Evolutionary conservation across 108 stramenopile genomes (phyloP), one percentile per base, ranked within the genome.

Genomic region (Conticribra guillardii): DNA sequence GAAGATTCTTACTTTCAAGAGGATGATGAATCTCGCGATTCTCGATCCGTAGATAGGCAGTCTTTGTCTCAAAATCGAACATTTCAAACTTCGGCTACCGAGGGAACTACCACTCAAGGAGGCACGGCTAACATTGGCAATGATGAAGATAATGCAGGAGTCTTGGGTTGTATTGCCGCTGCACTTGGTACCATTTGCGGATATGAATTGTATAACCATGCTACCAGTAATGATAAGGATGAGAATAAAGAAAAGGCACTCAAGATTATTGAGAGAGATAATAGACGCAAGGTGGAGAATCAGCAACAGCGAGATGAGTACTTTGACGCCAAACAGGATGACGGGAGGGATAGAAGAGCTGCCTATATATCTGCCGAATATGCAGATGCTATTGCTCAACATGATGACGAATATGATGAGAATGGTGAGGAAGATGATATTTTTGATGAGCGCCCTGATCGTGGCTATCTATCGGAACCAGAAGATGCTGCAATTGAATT

Each of bases 401-500:
- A 41, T 9, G 37, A 11, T 41, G 37, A 11, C 11, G 37, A 9
- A 9, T 41, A 11, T 41, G 11, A 41, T n/a, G 59, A 60, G 18
- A 26, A 50, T 44, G 60, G 62, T 28, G 58, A 61, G 9, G 60
- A 50, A 33, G 60, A 60, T 33, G 50, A 30, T 21, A 32, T 45
- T 28, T 29, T 48, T 30, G 69, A 60, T 44, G 58, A 60, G 17
- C 24, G 56, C 14, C 7, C 37, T 14, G 23, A n/a, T n/a, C n/a
- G n/a, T n/a, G n/a, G n/a, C n/a, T n/a, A 21, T 9, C 27, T 55
- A 54, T 17, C 53, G 4, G 66, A 56, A 4, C 27, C 26, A 23
- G 67, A 68, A 55, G 69, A 73, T 49, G 55, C 62, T 22, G 71
- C 71, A 5, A 73, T 73, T 47, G 71, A 73, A 57, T 34, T 73